phyloP scores from a whole-genome alignment of 441 rosid species.

The Croton setiger region DNA sequence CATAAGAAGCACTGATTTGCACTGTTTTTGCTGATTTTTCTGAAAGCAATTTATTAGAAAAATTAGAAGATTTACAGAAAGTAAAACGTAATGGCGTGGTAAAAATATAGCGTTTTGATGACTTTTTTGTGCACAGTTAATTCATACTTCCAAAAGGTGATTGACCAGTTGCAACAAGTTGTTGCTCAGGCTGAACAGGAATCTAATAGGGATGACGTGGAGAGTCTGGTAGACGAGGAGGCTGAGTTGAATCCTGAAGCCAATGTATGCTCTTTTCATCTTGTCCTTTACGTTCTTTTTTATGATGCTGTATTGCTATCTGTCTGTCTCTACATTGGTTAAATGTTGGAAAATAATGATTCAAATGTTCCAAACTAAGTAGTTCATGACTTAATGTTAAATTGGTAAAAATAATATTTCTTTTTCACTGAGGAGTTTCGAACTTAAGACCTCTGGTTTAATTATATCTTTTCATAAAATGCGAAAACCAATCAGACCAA shows the following conservation, averaged over 20 bases:
- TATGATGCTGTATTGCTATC: background rate
- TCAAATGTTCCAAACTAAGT: background rate
- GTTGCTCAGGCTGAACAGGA: constrained; percentile 39
- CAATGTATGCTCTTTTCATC: constrained; percentile 26
- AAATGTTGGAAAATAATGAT: background rate
- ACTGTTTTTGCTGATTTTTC: background rate
- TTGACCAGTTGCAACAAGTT: constrained; percentile 55
- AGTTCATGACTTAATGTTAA: no score
- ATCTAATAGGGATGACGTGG: constrained; percentile 28
- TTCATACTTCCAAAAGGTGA: constrained; percentile 53
- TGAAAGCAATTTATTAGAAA: background rate
- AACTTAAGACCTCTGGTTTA: no score
- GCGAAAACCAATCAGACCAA: no score
- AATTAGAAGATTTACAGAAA: background rate
- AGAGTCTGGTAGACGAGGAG: constrained; percentile 23
- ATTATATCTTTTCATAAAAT: no score
- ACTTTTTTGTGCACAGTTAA: constrained; percentile 42
- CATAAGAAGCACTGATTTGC: background rate
- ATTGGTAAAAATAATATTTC: no score
- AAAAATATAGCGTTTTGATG: background rate
- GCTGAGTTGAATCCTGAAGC: constrained; percentile 30
- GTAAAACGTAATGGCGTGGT: background rate
- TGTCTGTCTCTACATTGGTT: background rate
- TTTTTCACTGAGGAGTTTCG: no score
- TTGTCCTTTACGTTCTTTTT: background rate